phyloP scores from a whole-genome alignment of 1,139 yeast genomes.

The Waltiozyma solani region DNA sequence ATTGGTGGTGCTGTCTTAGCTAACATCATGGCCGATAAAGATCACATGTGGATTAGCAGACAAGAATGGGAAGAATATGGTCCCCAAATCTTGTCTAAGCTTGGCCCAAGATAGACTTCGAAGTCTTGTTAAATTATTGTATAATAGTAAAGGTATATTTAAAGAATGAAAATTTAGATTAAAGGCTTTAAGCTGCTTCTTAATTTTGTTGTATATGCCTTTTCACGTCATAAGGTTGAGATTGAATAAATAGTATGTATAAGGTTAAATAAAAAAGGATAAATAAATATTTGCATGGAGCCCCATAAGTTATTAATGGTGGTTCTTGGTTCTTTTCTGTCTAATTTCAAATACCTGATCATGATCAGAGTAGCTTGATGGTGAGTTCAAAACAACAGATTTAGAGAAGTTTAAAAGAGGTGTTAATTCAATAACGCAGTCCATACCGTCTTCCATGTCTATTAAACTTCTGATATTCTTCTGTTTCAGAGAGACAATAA shows the following conservation, averaged over 20 bases:
- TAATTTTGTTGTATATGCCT: neutral
- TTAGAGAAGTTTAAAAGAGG: conserved; percentile 17
- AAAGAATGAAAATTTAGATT: too few species aligned
- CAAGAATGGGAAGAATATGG: conserved; percentile 99
- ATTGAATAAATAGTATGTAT: neutral
- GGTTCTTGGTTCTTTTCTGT: neutral
- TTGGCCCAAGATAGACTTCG: conserved; percentile 87
- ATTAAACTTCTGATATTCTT: conserved; percentile 7
- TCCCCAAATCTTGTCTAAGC: conserved; percentile 67
- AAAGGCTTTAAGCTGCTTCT: too few species aligned
- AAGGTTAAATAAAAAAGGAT: neutral
- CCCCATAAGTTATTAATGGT: neutral
- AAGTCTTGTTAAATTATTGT: too few species aligned
- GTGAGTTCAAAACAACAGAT: neutral
- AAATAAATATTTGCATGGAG: neutral
- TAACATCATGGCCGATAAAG: conserved; percentile 95
- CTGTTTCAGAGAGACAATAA: conserved; percentile 12
- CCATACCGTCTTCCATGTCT: conserved; percentile 12
- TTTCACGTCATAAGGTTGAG: neutral
- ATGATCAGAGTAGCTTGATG: neutral
- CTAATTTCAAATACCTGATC: neutral
- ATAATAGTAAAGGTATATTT: too few species aligned
- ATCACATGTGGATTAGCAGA: conserved; percentile 94
- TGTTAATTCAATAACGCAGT: conserved; percentile 23
- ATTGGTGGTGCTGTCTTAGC: conserved; percentile 99